Conservation (phyloP, 1,139 yeast species). For the Komagataea norvegica region DNA sequence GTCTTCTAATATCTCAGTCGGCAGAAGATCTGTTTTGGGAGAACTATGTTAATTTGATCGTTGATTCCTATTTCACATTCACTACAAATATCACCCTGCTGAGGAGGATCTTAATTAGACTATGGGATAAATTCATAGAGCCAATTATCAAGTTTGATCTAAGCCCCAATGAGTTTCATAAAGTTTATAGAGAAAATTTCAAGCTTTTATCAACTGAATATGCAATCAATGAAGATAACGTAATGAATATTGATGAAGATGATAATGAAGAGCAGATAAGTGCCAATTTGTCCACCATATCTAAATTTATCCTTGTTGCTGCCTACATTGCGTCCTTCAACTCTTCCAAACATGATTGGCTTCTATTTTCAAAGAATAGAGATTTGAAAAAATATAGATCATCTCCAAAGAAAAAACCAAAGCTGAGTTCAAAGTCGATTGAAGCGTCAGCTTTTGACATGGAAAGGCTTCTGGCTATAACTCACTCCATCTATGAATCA, state of each 20-base stretch:
- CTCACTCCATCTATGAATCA: constrained; percentile 48
- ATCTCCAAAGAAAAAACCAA: constrained; percentile 34
- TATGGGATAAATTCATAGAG: constrained; percentile 50
- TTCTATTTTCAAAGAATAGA: constrained; percentile 55
- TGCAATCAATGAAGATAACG: constrained; percentile 15
- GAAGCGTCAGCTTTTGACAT: constrained; percentile 62
- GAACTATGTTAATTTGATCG: constrained; percentile 45
- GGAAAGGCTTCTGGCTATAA: constrained; percentile 63
- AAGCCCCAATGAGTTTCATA: constrained; percentile 39
- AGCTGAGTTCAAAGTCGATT: constrained; percentile 48
- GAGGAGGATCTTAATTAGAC: constrained; percentile 36
- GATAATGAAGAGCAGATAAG: constrained; percentile 7
- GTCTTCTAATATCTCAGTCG: constrained; percentile 1
- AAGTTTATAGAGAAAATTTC: constrained; percentile 42
- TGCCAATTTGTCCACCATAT: constrained; percentile 48
- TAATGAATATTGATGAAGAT: constrained; percentile 3
- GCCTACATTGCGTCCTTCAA: constrained; percentile 68
- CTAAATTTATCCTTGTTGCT: constrained; percentile 62
- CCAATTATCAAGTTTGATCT: constrained; percentile 36
- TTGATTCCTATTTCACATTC: constrained; percentile 48
- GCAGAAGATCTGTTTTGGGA: constrained; percentile 38
- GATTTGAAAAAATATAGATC: constrained; percentile 40
- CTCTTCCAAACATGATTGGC: constrained; percentile 54
- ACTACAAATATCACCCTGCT: constrained; percentile 45
- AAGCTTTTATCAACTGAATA: constrained; percentile 33